Evolutionary conservation across 805 yeast genomes (phyloP), one percentile per base, ranked within the genome.

Genomic region (Naumovozyma baii): DNA sequence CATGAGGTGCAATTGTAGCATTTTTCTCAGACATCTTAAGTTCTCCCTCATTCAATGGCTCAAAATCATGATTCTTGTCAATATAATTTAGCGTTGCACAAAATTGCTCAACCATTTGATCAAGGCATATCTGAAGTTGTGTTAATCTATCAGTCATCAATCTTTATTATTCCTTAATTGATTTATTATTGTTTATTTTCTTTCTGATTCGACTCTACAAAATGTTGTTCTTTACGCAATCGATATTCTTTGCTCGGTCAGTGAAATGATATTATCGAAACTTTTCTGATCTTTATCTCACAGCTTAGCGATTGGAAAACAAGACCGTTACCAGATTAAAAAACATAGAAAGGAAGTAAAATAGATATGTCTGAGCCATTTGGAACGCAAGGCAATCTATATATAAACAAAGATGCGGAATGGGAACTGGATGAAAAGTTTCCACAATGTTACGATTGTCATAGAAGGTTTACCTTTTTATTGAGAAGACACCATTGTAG

Each of bases 101-200:
- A 63, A 83, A 80, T 61, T 82, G 88, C 45, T 83, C 92, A 43
- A 80, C 73, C 43, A 83, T 70, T 55, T 75, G 69, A 59, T 88
- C 97, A 29, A 88, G 67, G 50, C 96, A 85, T 34, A 83, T 72
- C 54, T 88, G 97, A 18, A 88, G 70, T 57, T 88, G 97, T 2
- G 96, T 85, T 29, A 88, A 67, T 54, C 96, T 69, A 62, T 88
- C 97, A 0, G 94, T 70, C 94, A 83, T 80, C n/a, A n/a, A n/a
- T n/a, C n/a, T n/a, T n/a, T n/a, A n/a, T n/a, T n/a, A n/a, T n/a
- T n/a, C 18, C 31, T n/a, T n/a, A n/a, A n/a, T n/a, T n/a, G n/a
- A n/a, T n/a, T n/a, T n/a, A n/a, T n/a, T n/a, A n/a, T n/a, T 46
- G 31, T 14, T 32, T n/a, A n/a, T n/a, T n/a, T n/a, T n/a, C n/a